phyloP scores from a whole-genome alignment of 176 grass and related monocot genomes.

The Hyparrhenia diplandra region DNA sequence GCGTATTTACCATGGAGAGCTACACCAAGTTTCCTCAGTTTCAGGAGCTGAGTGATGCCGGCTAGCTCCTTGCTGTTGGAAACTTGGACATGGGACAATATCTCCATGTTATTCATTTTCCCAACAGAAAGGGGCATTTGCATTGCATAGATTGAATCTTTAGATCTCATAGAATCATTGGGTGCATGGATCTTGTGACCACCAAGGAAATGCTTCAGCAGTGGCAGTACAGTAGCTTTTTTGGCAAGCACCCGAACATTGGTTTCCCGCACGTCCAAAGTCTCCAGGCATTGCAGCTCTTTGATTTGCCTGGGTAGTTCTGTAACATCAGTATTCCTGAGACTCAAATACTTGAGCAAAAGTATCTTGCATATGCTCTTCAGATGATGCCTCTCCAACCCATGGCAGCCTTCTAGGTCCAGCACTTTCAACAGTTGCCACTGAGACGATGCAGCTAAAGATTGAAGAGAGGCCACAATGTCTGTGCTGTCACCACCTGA shows the following conservation, averaged over 20 bases:
- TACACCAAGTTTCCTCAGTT: constrained; percentile 6
- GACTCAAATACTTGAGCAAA: constrained; percentile 25
- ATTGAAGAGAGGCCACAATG: background rate
- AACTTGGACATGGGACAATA: background rate
- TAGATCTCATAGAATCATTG: background rate
- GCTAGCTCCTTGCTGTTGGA: background rate
- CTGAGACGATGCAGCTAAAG: background rate
- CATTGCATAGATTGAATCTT: background rate
- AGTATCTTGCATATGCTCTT: constrained; percentile 29
- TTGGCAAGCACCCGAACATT: background rate
- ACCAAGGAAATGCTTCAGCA: constrained; percentile 23
- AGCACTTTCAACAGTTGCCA: constrained; percentile 14
- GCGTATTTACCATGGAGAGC: background rate
- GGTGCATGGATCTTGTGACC: background rate
- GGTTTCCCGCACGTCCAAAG: constrained; percentile 33
- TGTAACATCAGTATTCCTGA: background rate
- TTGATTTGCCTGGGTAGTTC: constrained; percentile 20
- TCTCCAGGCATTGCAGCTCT: constrained; percentile 12
- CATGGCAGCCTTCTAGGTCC: constrained; percentile 23
- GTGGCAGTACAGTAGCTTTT: background rate
- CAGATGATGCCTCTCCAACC: background rate
- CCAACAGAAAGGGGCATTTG: background rate
- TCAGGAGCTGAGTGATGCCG: background rate
- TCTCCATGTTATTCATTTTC: background rate
- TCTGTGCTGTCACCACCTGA: too few species aligned